Base-by-base conservation (phyloP, 2,329 filamentous ascomycete genomes). In the Coccinonectria pachysandricola region DNA sequence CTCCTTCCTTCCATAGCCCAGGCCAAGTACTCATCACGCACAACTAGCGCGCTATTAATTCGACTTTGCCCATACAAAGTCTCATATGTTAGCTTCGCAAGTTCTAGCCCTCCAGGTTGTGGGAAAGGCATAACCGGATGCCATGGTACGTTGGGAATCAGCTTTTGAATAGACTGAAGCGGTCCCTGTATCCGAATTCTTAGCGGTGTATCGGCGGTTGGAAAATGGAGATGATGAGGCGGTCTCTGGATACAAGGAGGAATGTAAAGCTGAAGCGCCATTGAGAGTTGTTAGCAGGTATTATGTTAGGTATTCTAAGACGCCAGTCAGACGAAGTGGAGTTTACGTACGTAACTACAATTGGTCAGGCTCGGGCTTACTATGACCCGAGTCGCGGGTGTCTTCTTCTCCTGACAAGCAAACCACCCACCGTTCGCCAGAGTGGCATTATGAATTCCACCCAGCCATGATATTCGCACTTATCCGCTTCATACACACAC, bases 131-230 rank as follows among this genome's bases (percentile, higher is more conserved):
- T 12, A 1, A 4, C 3, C 3, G 3, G 6, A 10, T 37, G 15
- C 37, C 37, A 45, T 20, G 7, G 11, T 8, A 22, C 23, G 6
- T 28, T 24, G 2, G 40, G 33, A 6, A 40, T 18, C 6, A 45
- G 27, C 20, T 36, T 45, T 28, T 39, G 6, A 3, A 45, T 28
- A 1, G 31, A 32, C 4, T 32, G 17, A 3, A 26, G 23, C 3
- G 43, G 41, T 10, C 41, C 43, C 22, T 42, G 39, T 14, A 43
- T 40, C 20, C 42, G 31, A 15, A 46, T 39, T 21, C 43, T 20
- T 7, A 42, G 21, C 2, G 41, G 34, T 27, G 28, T 26, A 5
- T 35, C 32, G 2, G 32, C 13, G 15, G 26, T 23, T 4, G 40
- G 40, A 3, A 32, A 28, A 23, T 45, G 38, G 4, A 21, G 12